Evolutionary conservation across 306 rosid species (phyloP).

Genomic region (Canavalia ensiformis): DNA sequence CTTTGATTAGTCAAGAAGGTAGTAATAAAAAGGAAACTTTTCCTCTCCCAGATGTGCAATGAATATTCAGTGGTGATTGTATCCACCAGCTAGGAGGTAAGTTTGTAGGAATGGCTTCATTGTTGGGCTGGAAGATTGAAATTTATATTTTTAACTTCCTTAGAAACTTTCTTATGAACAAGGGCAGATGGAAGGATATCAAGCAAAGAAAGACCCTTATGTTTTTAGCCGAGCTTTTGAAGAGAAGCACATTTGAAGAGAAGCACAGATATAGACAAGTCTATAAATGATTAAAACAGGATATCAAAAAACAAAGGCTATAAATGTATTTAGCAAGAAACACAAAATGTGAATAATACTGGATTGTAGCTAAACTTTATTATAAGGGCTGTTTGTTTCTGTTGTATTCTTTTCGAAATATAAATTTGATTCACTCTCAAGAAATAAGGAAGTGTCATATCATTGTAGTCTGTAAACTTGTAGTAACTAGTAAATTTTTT

Average conservation of each 20-base stretch:
- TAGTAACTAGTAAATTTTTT: background rate
- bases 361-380: background rate
- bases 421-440: background rate
- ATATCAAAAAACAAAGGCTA: background rate
- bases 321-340: slow-evolving; percentile 28
- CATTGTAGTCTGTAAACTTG: background rate
- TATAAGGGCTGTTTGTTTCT: slow-evolving; percentile 3
- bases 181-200: slow-evolving; percentile 1
- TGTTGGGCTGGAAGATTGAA: background rate
- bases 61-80: slow-evolving; percentile 3
- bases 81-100: background rate
- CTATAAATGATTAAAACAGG: background rate
- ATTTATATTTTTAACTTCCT: slow-evolving; percentile 4
- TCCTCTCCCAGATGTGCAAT: background rate
- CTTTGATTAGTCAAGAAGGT: slow-evolving; percentile 28
- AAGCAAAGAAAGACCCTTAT: slow-evolving; percentile 1
- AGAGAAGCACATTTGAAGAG: background rate
- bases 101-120: background rate
- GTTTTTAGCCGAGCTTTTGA: slow-evolving; percentile 24
- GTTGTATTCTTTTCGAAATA: background rate
- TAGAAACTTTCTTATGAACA: slow-evolving; percentile 13
- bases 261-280: background rate
- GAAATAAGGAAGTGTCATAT: slow-evolving; percentile 7
- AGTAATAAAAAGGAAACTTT: background rate
- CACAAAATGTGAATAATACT: background rate